These are phyloP conservation scores for Kazachstania sp. DNA, from an alignment of 1,139 yeast genomes.

Conservation along the genomic window DNA sequence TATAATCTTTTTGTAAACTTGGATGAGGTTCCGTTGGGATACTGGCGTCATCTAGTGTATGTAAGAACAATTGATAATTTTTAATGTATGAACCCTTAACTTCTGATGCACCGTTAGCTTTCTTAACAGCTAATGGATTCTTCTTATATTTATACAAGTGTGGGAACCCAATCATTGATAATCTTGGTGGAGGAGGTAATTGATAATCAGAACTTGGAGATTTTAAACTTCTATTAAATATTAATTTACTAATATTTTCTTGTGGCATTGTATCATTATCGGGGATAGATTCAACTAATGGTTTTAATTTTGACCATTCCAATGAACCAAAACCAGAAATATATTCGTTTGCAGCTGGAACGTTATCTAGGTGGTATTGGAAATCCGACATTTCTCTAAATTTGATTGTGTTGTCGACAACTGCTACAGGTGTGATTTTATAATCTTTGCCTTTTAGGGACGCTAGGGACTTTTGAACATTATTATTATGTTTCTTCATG, in stretches of 20 bases:
- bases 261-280: slow-evolving; percentile 32
- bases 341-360: slow-evolving; percentile 40
- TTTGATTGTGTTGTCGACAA: slow-evolving; percentile 61
- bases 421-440: slow-evolving; percentile 52
- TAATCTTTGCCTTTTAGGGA: slow-evolving; percentile 28
- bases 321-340: slow-evolving; percentile 28
- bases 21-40: slow-evolving; percentile 40
- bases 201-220: slow-evolving; percentile 43
- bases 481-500: slow-evolving; percentile 40
- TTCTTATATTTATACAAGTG: slow-evolving; percentile 59
- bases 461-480: slow-evolving; percentile 46
- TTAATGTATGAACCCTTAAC: slow-evolving; percentile 34
- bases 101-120: slow-evolving; percentile 39
- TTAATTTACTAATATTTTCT: slow-evolving; percentile 24
- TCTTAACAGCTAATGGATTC: slow-evolving; percentile 47
- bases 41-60: slow-evolving; percentile 24
- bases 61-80: slow-evolving; percentile 30
- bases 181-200: slow-evolving; percentile 79
- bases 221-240: slow-evolving; percentile 29
- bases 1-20: slow-evolving; percentile 34
- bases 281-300: slow-evolving; percentile 39
- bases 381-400: slow-evolving; percentile 87
- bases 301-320: slow-evolving; percentile 29
- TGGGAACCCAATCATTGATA: slow-evolving; percentile 69
- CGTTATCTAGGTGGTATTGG: slow-evolving; percentile 59